A percentile compares a stretch with the other conserved stretches of the same genome.
Conservation (phyloP, 139 green algal genomes). For the Haematococcus sp. region DNA sequence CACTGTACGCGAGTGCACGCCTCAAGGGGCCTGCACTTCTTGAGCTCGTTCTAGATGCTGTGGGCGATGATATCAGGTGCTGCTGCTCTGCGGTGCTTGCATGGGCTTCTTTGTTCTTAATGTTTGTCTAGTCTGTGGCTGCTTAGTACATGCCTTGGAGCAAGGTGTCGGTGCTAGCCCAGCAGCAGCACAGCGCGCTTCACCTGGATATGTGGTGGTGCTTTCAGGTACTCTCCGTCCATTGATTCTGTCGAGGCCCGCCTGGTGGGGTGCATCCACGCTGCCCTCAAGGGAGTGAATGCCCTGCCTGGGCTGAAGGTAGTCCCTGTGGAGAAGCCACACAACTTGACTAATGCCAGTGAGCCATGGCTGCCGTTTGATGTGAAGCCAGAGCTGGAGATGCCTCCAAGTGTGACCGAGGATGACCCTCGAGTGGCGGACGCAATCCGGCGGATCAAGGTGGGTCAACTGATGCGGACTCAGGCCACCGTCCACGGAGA, state of each 20-base stretch:
- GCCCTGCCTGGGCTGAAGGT: constrained; percentile 29
- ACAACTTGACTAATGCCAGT: neutral
- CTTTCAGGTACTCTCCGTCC: constrained; percentile 5
- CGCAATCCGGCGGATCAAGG: constrained; percentile 8
- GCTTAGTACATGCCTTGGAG: too few species aligned
- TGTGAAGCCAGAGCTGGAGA: constrained; percentile 23
- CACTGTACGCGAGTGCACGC: constrained; percentile 3
- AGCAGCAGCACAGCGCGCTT: too few species aligned
- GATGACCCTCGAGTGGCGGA: neutral
- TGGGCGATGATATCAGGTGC: neutral
- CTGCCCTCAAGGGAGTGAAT: constrained; percentile 19
- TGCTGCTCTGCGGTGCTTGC: too few species aligned
- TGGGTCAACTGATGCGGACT: neutral
- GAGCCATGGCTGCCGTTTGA: constrained; percentile 23
- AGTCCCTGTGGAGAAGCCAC: neutral
- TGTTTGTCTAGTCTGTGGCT: too few species aligned
- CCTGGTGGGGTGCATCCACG: constrained; percentile 13
- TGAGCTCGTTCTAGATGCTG: neutral
- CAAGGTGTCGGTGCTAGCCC: too few species aligned
- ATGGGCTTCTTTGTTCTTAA: neutral
- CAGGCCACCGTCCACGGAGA: neutral
- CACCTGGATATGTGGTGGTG: neutral
- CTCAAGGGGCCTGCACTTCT: constrained; percentile 5
- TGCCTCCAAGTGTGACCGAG: constrained; percentile 15
- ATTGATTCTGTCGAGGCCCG: neutral